These are phyloP conservation scores for Coemansia sp. DNA, from an alignment of 192 early-diverging fungal species.

Conservation along the genomic window DNA sequence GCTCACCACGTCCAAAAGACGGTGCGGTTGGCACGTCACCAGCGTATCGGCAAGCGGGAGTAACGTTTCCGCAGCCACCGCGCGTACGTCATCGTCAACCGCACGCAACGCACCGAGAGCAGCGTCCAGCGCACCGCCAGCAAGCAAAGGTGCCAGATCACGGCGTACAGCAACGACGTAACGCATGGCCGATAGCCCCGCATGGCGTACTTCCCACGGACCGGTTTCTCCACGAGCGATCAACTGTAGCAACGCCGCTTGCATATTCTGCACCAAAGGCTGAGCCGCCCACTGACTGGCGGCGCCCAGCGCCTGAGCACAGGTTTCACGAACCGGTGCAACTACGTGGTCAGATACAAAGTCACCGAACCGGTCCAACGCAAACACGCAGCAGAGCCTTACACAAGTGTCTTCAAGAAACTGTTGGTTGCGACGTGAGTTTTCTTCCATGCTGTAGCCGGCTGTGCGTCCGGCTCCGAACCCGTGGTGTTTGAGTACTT, in stretches of 20 bases:
- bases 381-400: constrained; percentile 90
- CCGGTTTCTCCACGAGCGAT: constrained; percentile 38
- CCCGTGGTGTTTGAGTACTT: constrained; percentile 85
- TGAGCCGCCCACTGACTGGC: constrained; percentile 64
- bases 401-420: constrained; percentile 89
- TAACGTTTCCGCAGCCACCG: constrained; percentile 86
- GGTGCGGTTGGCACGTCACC: constrained; percentile 64
- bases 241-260: constrained; percentile 62
- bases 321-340: constrained; percentile 94
- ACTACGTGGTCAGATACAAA: constrained; percentile 95
- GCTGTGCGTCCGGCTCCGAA: constrained; percentile 71
- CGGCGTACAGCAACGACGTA: constrained; percentile 90
- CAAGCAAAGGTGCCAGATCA: constrained; percentile 77
- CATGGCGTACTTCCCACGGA: constrained; percentile 89
- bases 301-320: constrained; percentile 78
- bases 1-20: constrained; percentile 72
- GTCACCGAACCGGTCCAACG: constrained; percentile 94
- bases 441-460: constrained; percentile 58
- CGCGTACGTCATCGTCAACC: constrained; percentile 91
- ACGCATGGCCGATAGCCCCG: constrained; percentile 88
- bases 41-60: constrained; percentile 82
- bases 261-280: constrained; percentile 55
- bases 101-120: constrained; percentile 85
- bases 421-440: constrained; percentile 65
- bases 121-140: constrained; percentile 73